Evolutionary conservation across 352 stramenopile species (phyloP), one percentile per base, ranked within the genome.

Genomic region (Phytophthora sansomeana): DNA sequence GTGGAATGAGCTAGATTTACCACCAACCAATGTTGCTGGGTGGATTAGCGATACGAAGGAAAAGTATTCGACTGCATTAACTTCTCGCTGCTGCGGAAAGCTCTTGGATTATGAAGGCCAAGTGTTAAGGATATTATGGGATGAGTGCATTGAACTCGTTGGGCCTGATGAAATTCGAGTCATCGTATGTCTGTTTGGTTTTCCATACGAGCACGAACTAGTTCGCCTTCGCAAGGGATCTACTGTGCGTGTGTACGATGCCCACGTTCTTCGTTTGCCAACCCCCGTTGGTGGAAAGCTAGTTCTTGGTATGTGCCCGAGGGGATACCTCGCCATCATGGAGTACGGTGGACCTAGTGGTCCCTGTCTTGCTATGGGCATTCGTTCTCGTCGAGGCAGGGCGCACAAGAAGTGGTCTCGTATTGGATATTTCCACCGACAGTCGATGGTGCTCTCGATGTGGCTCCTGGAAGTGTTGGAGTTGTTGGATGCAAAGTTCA

Each of bases 61-160:
- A 30, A 26, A 14, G 7, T 69, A 62, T 39, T 67, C 43, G 2
- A 75, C 50, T 3, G 4, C n/a, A 2, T 39, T 62, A 14, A 21
- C 24, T 43, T 54, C 38, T 41, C 44, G 29, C 24, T 70, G 53
- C 46, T 65, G 55, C 21, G 69, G 69, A 1, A 71, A 66, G 49
- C 55, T 71, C 1, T 17, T 81, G 19, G 30, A 77, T 43, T 81
- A 66, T 17, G 65, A 78, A 71, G 77, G 77, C 13, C 58, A 61
- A 50, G 69, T 82, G 6, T 46, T 24, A 44, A 60, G 62, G 24
- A 39, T 82, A 24, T 21, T 80, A 10, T 85, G 74, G 74, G 72
- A 85, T 54, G 77, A 78, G 19, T 85, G 77, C 30, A 65, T 85
- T 48, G 74, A 85, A 41, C 29, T 85, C 6, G 21, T 63, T 5